Evolutionary conservation across 768 basidiomycete species (phyloP).

Genomic region (Tylopilus vinaceipallidus): DNA sequence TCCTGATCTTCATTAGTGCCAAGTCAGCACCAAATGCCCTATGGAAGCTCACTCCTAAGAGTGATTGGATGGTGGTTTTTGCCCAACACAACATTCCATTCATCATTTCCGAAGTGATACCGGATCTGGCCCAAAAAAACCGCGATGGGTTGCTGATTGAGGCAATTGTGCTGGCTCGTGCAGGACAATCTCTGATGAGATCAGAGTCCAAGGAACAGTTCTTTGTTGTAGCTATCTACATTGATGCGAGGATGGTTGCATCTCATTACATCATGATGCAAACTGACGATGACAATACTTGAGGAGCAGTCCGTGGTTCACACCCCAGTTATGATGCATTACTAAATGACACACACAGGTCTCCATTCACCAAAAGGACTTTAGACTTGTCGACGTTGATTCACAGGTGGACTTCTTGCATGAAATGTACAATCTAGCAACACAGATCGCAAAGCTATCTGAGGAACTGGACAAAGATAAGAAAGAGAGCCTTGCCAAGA

Average conservation of each 20-base stretch:
- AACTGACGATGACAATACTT: not conserved
- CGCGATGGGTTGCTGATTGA: too few species aligned
- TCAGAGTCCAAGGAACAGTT: too few species aligned
- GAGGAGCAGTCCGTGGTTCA: not conserved
- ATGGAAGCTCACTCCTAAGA: too few species aligned
- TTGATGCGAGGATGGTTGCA: not conserved
- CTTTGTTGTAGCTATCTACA: too few species aligned
- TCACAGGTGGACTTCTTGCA: conserved; percentile 1
- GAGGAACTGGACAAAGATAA: not conserved
- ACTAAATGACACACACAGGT: not conserved
- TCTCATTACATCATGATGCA: conserved; percentile 7
- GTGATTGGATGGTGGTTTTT: too few species aligned
- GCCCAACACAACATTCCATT: too few species aligned
- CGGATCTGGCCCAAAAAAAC: too few species aligned
- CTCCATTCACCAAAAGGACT: not conserved
- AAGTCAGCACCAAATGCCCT: too few species aligned
- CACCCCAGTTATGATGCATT: not conserved
- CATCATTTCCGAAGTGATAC: too few species aligned
- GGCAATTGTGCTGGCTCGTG: too few species aligned
- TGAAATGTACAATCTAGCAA: conserved; percentile 14
- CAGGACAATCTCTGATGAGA: too few species aligned
- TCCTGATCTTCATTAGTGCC: too few species aligned
- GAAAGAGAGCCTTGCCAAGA: not conserved
- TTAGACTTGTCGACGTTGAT: not conserved
- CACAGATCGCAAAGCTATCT: not conserved